Evolutionary conservation across 306 rosid genomes (phyloP).

Genomic region (Begonia masoniana): DNA sequence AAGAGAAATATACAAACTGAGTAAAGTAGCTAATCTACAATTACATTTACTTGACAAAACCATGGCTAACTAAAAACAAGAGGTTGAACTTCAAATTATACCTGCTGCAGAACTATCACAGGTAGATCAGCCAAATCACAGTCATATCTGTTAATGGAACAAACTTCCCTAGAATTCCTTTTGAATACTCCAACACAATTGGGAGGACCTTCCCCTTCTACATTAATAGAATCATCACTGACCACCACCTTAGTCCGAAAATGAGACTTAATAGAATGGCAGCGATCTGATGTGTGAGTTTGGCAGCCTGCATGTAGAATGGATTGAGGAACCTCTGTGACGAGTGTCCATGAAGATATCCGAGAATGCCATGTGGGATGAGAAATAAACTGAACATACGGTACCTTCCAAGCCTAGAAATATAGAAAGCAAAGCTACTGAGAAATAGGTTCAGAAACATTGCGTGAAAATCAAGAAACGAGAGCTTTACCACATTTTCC

Average conservation of each 20-base stretch:
- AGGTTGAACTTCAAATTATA: slow-evolving; percentile 1
- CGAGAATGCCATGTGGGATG: slow-evolving; percentile 91
- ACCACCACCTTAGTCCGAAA: slow-evolving; percentile 76
- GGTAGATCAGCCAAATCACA: slow-evolving; percentile 77
- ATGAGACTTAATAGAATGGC: slow-evolving; percentile 28
- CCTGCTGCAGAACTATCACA: slow-evolving; percentile 86
- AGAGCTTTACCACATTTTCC: slow-evolving; percentile 63
- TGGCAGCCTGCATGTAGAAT: background rate
- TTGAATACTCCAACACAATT: slow-evolving; percentile 62
- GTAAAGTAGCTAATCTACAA: no score
- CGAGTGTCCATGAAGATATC: slow-evolving; percentile 62
- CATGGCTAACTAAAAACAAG: no score
- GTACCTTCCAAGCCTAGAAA: slow-evolving; percentile 60
- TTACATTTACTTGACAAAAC: no score
- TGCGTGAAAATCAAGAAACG: slow-evolving; percentile 9
- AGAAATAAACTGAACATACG: slow-evolving; percentile 60
- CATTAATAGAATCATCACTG: slow-evolving; percentile 62
- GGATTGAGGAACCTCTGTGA: slow-evolving; percentile 31
- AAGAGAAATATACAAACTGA: no score
- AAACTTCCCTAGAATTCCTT: slow-evolving; percentile 45
- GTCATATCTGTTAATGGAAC: slow-evolving; percentile 57
- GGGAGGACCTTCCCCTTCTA: slow-evolving; percentile 50
- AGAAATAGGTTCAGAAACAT: slow-evolving; percentile 12
- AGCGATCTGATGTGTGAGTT: slow-evolving; percentile 23
- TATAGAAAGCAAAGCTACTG: slow-evolving; percentile 5